These are phyloP conservation scores for Pinus taeda DNA, from an alignment of 75 land plant genomes.

Conservation along the genomic window DNA sequence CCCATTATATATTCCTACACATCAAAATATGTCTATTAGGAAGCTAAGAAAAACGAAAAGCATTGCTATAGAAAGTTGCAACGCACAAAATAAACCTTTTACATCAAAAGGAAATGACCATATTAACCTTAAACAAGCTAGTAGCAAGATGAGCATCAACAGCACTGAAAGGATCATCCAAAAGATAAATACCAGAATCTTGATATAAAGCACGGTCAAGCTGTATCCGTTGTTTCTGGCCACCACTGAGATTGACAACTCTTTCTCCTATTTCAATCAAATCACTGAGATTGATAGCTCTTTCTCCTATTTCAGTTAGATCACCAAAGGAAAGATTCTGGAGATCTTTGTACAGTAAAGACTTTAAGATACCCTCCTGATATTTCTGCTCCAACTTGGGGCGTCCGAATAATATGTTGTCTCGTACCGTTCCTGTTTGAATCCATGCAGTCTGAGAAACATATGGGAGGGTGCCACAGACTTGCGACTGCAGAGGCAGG, in stretches of 20 bases:
- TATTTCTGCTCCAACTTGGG: constrained; percentile 17
- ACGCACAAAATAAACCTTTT: neutral
- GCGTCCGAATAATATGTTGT: constrained; percentile 29
- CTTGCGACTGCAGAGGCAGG: constrained; percentile 25
- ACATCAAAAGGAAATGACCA: neutral
- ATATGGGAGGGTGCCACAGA: constrained; percentile 22
- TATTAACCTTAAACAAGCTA: constrained; percentile 17
- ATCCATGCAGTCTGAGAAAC: constrained; percentile 40
- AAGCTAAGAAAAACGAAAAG: neutral
- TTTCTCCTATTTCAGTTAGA: constrained; percentile 28
- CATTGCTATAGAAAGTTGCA: neutral
- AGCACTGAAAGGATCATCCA: constrained; percentile 47
- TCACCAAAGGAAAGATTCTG: constrained; percentile 26
- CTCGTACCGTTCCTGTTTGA: constrained; percentile 26
- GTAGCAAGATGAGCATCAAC: constrained; percentile 40
- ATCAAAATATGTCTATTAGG: neutral
- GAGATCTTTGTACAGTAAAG: constrained; percentile 27
- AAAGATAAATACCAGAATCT: constrained; percentile 35
- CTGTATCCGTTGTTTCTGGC: constrained; percentile 42
- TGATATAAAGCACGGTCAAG: constrained; percentile 37
- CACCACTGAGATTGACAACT: constrained; percentile 41
- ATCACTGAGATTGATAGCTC: too few species aligned
- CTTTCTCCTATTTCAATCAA: constrained; percentile 37
- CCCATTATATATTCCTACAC: constrained; percentile 72
- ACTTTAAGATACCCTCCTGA: constrained; percentile 15